These are phyloP conservation scores for Rhynchospora breviuscula DNA, from an alignment of 176 grass and related monocot species.

Conservation along the genomic window DNA sequence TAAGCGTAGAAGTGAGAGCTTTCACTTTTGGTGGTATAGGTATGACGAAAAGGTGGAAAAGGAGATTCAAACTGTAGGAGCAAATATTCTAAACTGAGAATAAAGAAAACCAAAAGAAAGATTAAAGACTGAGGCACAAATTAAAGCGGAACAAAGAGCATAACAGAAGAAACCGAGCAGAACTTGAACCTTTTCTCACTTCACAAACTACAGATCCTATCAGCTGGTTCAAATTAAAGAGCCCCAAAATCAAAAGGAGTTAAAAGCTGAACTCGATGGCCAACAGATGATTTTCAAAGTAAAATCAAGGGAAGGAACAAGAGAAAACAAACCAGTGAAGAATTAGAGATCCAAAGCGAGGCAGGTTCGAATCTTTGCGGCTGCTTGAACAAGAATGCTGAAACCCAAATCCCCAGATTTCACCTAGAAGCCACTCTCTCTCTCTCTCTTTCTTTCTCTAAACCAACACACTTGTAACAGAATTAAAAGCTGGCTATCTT, in stretches of 20 bases:
- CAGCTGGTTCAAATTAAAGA: slow-evolving; percentile 15
- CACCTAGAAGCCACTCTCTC: slow-evolving; percentile 1
- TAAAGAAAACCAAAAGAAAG: not conserved
- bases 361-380: slow-evolving; percentile 5
- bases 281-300: not conserved
- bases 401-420: slow-evolving; percentile 22
- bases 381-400: not conserved
- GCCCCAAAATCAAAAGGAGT: not conserved
- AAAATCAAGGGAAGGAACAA: not conserved
- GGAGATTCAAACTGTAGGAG: slow-evolving; percentile 12
- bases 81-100: slow-evolving; percentile 16
- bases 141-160: slow-evolving; percentile 27
- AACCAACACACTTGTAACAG: not conserved
- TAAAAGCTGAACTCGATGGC: not conserved
- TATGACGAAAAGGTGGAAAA: slow-evolving; percentile 2
- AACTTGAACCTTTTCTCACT: slow-evolving; percentile 6
- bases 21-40: slow-evolving; percentile 13
- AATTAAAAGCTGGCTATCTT: slow-evolving; percentile 24
- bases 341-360: not conserved
- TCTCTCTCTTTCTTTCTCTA: not conserved
- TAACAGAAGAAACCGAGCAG: slow-evolving; percentile 2
- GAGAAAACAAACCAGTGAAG: not conserved
- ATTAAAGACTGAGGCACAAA: not conserved
- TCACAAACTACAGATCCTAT: slow-evolving; percentile 9
- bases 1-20: slow-evolving; percentile 3